Evolutionary conservation across 768 basidiomycete species (phyloP), one percentile per base, ranked within the genome.

Genomic region (Gloeostereum incarnatum): DNA sequence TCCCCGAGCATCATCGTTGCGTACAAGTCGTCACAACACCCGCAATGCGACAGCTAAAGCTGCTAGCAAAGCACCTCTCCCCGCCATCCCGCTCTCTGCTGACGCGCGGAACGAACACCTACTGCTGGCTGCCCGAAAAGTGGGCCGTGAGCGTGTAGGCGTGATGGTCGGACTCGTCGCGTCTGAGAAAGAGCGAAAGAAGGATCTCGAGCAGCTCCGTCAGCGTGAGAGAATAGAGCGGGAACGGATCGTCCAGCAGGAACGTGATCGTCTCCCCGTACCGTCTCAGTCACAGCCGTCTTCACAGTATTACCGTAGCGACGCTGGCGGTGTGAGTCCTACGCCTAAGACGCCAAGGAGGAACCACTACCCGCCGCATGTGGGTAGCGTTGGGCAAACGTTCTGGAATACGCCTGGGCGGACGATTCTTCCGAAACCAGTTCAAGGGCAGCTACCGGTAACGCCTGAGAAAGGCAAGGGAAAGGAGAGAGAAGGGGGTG

Each of bases 51-150:
- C 20, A n/a, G n/a, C n/a, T n/a, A n/a, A n/a, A n/a, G n/a, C n/a
- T n/a, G n/a, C n/a, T n/a, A n/a, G n/a, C n/a, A n/a, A n/a, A n/a
- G n/a, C n/a, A n/a, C n/a, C n/a, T n/a, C n/a, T 49, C 52, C 22
- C 56, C 49, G 1, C 52, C 52, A 49, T 49, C 24, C 52, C 70
- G 27, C 41, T 71, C 31, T 53, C 67, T 44, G 60, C 78, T 2
- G 85, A 88, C 44, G 85, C 84, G 3, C 71, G 79, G 32, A 65
- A 69, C 0, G 84, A 87, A 47, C 82, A 82, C 47, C 58, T 86
- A 8, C 63, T 88, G 1, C 60, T 82, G 9, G 84, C 84, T 3
- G 78, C 81, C 6, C 71, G 81, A n/a, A 76, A 62, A 38, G 65
- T 85, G 3, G 83, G 83, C 3, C 69, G 73, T 22, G 66, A 75